Base-by-base conservation (phyloP, 495 filamentous ascomycete species). In the Penicillium bovifimosum region DNA sequence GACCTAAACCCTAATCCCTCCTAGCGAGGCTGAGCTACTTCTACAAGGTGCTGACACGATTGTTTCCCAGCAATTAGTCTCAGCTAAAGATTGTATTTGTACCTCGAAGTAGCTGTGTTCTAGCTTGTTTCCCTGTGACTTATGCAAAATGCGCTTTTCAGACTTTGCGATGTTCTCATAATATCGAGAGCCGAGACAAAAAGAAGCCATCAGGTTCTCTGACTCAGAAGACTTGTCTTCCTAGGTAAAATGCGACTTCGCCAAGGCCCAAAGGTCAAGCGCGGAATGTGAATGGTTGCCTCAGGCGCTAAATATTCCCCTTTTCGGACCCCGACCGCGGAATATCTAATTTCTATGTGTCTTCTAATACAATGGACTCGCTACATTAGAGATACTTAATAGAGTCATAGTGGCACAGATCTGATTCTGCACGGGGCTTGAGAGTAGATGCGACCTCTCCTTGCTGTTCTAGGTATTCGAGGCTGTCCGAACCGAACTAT, bases 301-400 rank as follows among this genome's bases (percentile, higher is more conserved):
- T 53, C 28, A 45, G 55, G 47, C 29, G 28, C 18, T 20, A 39
- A 26, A 39, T 60, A 58, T 62, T 58, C 62, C 68, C 68, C 17
- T 29, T 60, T 71, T 56, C 9, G 64, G 68, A 63, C 53, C 68
- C 68, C 68, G 68, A 66, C 57, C 38, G n/a, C 24, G 24, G 29
- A 14, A 41, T 14, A 33, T 41, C 14, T 0, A 33, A 18, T 50
- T 32, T 16, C 20, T 41, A 7, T 4, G 1, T 6, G 8, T 32
- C 8, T 13, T 41, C n/a, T 29, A 5, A 48, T 39, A 33, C n/a
- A 8, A 42, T 33, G 48, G 48, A 50, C 17, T 33, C 28, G 6
- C 20, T 1, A 40, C 9, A 32, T 7, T 1, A 31, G 18, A 28
- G 39, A 40, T 9, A 18, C 14, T 20, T 13, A 13, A 27, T 34